phyloP scores from a whole-genome alignment of 768 basidiomycete genomes.

The Suillus americanus region DNA sequence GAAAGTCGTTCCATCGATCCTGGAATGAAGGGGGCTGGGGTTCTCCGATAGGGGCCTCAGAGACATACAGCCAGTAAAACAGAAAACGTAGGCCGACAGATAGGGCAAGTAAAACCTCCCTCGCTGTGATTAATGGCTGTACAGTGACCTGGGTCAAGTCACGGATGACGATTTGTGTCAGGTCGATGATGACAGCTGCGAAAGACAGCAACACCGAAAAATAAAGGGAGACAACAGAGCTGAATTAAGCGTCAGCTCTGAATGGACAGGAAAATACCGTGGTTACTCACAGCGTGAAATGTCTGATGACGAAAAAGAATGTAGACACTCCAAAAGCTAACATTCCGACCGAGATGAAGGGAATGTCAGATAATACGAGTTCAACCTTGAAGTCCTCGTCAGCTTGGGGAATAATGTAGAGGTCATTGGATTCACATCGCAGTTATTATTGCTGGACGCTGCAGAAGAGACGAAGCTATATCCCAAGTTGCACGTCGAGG shows the following conservation, averaged over 20 bases:
- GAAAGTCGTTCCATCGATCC: constrained; percentile 14
- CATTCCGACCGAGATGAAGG: constrained; percentile 66
- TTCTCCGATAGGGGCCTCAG: constrained; percentile 50
- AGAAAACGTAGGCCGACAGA: constrained; percentile 60
- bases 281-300: constrained; percentile 47
- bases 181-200: constrained; percentile 60
- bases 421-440: constrained; percentile 38
- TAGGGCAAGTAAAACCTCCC: constrained; percentile 59
- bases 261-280: not conserved
- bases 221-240: constrained; percentile 53
- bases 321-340: constrained; percentile 59
- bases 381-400: constrained; percentile 42
- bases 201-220: constrained; percentile 60
- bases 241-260: constrained; percentile 20
- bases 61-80: constrained; percentile 69
- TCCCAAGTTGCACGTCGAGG: constrained; percentile 17
- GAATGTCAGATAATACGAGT: constrained; percentile 60
- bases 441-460: constrained; percentile 39
- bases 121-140: constrained; percentile 43
- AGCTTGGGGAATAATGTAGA: not conserved
- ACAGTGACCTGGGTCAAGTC: constrained; percentile 29
- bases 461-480: constrained; percentile 30
- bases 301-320: constrained; percentile 54
- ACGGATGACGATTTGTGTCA: constrained; percentile 50
- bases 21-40: constrained; percentile 16